These are phyloP conservation scores for Stylonectria norvegica DNA, from an alignment of 2,329 filamentous ascomycete species.

Conservation along the genomic window DNA sequence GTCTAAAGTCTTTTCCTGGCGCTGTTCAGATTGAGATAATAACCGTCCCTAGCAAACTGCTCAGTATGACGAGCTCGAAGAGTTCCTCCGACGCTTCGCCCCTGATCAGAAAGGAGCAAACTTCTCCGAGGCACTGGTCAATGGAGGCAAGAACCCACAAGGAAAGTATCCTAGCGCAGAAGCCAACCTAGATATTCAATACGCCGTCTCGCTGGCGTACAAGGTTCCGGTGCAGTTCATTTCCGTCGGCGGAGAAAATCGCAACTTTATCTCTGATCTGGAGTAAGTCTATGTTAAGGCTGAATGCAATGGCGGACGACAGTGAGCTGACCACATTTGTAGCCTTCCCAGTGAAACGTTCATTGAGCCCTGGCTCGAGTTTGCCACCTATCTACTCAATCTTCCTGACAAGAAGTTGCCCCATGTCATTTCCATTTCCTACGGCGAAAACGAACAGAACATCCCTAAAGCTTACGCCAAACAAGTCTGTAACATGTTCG, in stretches of 20 bases:
- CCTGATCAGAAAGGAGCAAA: conserved; percentile 48
- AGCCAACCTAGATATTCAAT: conserved; percentile 39
- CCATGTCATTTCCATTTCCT: conserved; percentile 64
- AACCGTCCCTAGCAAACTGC: conserved; percentile 42
- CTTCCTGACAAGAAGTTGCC: conserved; percentile 55
- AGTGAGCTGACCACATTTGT: background rate
- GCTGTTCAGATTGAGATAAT: conserved; percentile 1
- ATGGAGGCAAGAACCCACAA: conserved; percentile 52
- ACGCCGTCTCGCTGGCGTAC: conserved; percentile 32
- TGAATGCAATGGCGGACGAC: background rate
- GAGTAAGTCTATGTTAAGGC: conserved; percentile 27
- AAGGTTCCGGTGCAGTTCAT: conserved; percentile 34
- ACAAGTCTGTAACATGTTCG: conserved; percentile 53
- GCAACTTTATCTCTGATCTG: conserved; percentile 31
- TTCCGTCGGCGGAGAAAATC: conserved; percentile 31
- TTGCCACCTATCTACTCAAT: conserved; percentile 57
- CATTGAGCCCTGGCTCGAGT: conserved; percentile 66
- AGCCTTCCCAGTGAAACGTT: conserved; percentile 33
- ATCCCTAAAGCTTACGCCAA: conserved; percentile 57
- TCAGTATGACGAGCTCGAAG: conserved; percentile 50
- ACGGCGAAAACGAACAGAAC: conserved; percentile 65
- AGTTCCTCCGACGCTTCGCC: conserved; percentile 54
- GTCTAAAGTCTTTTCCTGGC: background rate
- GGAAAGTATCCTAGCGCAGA: conserved; percentile 32
- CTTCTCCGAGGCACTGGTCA: conserved; percentile 57